phyloP scores from a whole-genome alignment of 2,329 filamentous ascomycete species.

The Stachybotrys elegans region DNA sequence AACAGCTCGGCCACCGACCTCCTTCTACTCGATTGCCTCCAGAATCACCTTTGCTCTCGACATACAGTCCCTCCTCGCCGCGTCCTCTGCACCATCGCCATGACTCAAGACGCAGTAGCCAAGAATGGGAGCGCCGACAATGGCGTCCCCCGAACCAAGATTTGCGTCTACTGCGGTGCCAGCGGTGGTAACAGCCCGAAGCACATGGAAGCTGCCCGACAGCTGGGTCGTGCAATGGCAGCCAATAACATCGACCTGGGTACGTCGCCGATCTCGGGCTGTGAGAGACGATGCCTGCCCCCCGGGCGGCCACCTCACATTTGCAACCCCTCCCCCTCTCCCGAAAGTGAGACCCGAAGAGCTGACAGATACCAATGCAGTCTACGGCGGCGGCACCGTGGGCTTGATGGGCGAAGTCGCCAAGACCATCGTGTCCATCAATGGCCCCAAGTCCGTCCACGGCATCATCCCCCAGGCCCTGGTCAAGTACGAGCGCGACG shows the following conservation, averaged over 20 bases:
- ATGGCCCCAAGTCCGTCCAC: conserved; percentile 77
- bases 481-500: conserved; percentile 69
- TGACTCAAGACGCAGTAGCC: conserved; percentile 9
- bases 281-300: too few relatives aligned
- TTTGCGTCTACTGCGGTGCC: conserved; percentile 94
- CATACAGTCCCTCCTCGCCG: too few relatives aligned
- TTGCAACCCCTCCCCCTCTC: conserved; percentile 2
- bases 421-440: conserved; percentile 75
- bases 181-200: conserved; percentile 65
- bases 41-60: too few relatives aligned
- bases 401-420: conserved; percentile 96
- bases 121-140: conserved; percentile 19
- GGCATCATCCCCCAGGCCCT: conserved; percentile 89
- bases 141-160: conserved; percentile 49
- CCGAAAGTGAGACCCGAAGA: not conserved
- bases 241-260: conserved; percentile 71
- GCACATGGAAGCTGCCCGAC: conserved; percentile 73
- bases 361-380: conserved; percentile 34
- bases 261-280: conserved; percentile 24
- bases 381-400: conserved; percentile 92
- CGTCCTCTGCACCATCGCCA: not conserved
- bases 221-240: conserved; percentile 70
- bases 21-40: too few relatives aligned
- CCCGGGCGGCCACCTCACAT: conserved; percentile 3
- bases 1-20: too few relatives aligned